Evolutionary conservation across 2,329 filamentous ascomycete genomes (phyloP), one percentile per base, ranked within the genome.

Genomic region (Fusarium sp.): DNA sequence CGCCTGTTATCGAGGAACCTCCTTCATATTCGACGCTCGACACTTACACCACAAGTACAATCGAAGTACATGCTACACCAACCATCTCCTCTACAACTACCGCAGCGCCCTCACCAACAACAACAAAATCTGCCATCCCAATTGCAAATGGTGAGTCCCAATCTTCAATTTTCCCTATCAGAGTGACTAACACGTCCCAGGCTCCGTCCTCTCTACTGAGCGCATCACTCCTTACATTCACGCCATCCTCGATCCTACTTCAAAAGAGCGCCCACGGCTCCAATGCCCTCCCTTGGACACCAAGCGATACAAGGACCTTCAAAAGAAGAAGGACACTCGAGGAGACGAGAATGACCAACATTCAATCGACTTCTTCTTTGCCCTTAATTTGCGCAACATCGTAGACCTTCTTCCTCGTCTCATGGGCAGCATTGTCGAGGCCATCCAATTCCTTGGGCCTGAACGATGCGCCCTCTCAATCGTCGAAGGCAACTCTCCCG

Each of bases 401-500:
- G 73, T 83, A 10, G 59, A 77, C 6, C 75, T 89, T 3, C 83
- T 90, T 14, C 85, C 88, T 6, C 84, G 85, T 3, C 82, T 90
- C 8, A 76, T 90, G 38, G 85, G 87, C 13, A 87, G 85, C 48
- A 81, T 90, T 36, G 73, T 90, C 47, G 85, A 89, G 74, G 81
- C 82, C 2, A 84, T 89, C 11, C 79, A 78, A 7, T 88, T 87
- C 71, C 82, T 90, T 1, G 88, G 89, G 5, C 84, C 87, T 0
- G 71, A 84, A 15, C 81, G 83, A 65, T 90, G 88, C 75, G 86
- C 84, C 0, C 79, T 90, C 1, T 89, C 87, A 7, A 85, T 90
- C 32, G 84, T 90, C 14, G 88, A 90, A 72, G 88, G 88, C 30
- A 83, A 87, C 72, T 90, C 88, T 0, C 75, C 83, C 26, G 88